Conservation (phyloP, 2,329 filamentous ascomycete genomes). For the Alternaria longipes region DNA sequence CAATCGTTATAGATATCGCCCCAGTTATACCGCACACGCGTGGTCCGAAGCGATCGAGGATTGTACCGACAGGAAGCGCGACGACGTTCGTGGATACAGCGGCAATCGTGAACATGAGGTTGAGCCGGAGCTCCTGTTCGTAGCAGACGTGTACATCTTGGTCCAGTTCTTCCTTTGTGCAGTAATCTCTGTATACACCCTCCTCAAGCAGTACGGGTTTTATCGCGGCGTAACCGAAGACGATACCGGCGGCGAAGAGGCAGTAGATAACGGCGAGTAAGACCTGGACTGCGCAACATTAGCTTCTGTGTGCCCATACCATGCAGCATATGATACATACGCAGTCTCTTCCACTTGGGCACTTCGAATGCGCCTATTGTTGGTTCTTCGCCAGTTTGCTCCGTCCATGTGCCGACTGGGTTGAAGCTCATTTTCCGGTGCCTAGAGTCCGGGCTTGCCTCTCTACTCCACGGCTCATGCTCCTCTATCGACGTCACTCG, state of each 20-base stretch:
- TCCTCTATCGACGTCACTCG: slow-evolving; percentile 53
- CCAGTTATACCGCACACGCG: slow-evolving; percentile 77
- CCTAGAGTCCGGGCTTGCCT: slow-evolving; percentile 48
- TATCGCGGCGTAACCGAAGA: slow-evolving; percentile 54
- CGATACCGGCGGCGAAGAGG: slow-evolving; percentile 72
- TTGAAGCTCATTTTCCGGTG: slow-evolving; percentile 61
- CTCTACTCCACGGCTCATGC: slow-evolving; percentile 53
- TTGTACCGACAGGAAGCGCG: slow-evolving; percentile 83
- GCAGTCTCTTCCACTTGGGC: slow-evolving; percentile 60
- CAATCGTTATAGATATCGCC: slow-evolving; percentile 71
- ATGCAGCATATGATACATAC: slow-evolving; percentile 50
- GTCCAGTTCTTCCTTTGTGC: slow-evolving; percentile 49
- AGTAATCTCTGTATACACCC: slow-evolving; percentile 49
- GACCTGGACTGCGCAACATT: slow-evolving; percentile 69
- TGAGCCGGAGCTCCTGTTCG: slow-evolving; percentile 63
- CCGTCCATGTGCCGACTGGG: slow-evolving; percentile 58
- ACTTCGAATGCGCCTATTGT: slow-evolving; percentile 63
- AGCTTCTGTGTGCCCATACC: slow-evolving; percentile 15
- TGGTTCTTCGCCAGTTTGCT: slow-evolving; percentile 51
- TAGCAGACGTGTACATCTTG: slow-evolving; percentile 48
- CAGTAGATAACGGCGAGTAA: slow-evolving; percentile 74
- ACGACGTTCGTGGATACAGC: slow-evolving; percentile 89
- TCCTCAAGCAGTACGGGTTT: slow-evolving; percentile 52
- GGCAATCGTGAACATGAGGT: slow-evolving; percentile 92
- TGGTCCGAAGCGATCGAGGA: slow-evolving; percentile 84